Conservation (phyloP, 2,329 filamentous ascomycete species). For the Didymella lethalis region DNA sequence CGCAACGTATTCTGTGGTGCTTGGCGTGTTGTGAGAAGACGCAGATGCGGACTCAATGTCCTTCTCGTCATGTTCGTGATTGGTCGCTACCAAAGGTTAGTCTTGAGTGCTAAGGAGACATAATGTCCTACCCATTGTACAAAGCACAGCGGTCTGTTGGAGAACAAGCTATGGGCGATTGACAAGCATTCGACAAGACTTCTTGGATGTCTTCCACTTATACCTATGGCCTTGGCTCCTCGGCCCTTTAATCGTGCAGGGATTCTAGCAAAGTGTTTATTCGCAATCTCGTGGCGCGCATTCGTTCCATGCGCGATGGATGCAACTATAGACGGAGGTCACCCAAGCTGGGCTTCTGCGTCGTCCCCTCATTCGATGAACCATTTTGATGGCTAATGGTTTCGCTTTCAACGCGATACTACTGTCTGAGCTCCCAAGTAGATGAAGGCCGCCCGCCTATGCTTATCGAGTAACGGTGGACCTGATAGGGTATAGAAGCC, state of each 20-base stretch:
- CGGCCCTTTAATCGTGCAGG: neutral
- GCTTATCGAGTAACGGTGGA: constrained; percentile 2
- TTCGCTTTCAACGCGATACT: neutral
- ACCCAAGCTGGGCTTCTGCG: neutral
- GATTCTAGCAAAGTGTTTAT: too few species aligned
- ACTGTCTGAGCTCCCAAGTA: neutral
- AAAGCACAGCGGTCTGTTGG: neutral
- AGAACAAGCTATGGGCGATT: constrained; percentile 2
- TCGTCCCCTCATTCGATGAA: constrained; percentile 3
- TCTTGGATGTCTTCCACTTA: constrained; percentile 14
- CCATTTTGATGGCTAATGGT: neutral
- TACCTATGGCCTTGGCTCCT: constrained; percentile 10
- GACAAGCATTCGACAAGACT: constrained; percentile 20
- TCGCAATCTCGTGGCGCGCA: constrained; percentile 14
- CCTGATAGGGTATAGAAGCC: constrained; percentile 7
- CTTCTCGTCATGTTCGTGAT: constrained; percentile 1
- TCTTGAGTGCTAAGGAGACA: too few species aligned
- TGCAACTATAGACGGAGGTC: constrained; percentile 2
- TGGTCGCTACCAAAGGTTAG: constrained; percentile 1
- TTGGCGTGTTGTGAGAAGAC: constrained; percentile 10
- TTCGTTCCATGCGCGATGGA: constrained; percentile 9
- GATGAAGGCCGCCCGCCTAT: neutral
- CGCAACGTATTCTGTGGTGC: constrained; percentile 6
- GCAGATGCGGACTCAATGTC: constrained; percentile 14
- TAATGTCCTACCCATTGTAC: constrained; percentile 6